phyloP scores from a whole-genome alignment of 257 asterid genomes.

The Nicotiana benthamiana region DNA sequence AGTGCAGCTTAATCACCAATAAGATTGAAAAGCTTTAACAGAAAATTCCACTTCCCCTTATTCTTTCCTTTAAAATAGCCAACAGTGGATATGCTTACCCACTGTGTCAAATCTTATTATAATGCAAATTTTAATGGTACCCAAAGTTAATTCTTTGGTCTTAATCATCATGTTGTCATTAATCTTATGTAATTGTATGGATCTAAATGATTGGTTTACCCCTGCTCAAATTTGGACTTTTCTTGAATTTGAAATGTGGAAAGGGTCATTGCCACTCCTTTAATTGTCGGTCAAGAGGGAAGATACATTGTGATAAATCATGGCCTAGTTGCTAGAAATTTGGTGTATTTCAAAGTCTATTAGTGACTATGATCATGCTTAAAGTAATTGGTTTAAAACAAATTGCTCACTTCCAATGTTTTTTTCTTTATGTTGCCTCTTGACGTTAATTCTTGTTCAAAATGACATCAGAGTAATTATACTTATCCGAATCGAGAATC shows the following conservation, averaged over 20 bases:
- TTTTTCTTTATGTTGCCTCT: neutral
- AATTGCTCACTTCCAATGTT: neutral
- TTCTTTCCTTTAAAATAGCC: constrained; percentile 4
- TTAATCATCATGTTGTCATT: neutral
- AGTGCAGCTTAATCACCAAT: constrained; percentile 23
- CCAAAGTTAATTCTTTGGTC: constrained; percentile 3
- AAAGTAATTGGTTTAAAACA: neutral
- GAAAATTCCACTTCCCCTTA: constrained; percentile 12
- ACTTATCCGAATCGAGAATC: too few relatives aligned
- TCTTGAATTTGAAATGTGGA: constrained; percentile 10
- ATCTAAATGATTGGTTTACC: neutral
- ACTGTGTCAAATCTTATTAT: constrained; percentile 4
- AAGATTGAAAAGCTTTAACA: constrained; percentile 4
- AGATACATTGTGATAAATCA: neutral
- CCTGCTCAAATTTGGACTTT: neutral
- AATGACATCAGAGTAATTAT: neutral
- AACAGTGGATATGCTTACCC: constrained; percentile 17
- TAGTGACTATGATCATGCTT: neutral
- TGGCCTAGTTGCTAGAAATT: constrained; percentile 5
- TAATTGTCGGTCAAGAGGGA: neutral
- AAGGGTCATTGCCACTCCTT: neutral
- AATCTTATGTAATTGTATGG: neutral
- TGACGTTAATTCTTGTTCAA: constrained; percentile 5
- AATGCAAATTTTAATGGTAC: constrained; percentile 8
- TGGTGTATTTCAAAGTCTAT: neutral